Evolutionary conservation across 345 rosid genomes (phyloP).

Genomic region (Salix brachista): DNA sequence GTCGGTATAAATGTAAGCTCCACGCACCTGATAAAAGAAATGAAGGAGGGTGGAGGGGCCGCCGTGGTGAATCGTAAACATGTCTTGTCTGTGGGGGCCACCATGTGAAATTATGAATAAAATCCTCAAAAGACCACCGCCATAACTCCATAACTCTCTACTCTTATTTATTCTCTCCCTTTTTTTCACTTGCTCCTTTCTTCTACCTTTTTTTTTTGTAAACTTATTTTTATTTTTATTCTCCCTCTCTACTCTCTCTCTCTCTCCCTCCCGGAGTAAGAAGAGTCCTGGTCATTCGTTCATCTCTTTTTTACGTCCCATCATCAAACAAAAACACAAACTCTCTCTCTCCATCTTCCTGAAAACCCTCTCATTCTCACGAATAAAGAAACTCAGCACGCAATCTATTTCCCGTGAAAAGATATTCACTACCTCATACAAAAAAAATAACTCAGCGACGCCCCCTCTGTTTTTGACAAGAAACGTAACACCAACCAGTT

Average conservation of each 20-base stretch:
- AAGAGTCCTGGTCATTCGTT: conserved; percentile 1
- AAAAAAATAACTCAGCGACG: not conserved
- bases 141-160: not conserved
- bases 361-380: conserved; percentile 10
- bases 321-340: not conserved
- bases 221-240: not conserved
- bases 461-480: not conserved
- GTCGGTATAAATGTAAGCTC: not conserved
- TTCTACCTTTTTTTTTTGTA: not conserved
- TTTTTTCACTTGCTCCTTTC: not conserved
- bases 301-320: conserved; percentile 20
- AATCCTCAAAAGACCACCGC: not conserved
- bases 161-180: no score
- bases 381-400: conserved; percentile 6
- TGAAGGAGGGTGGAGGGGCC: conserved; percentile 27
- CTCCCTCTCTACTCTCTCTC: not conserved
- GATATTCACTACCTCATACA: not conserved
- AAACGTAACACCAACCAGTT: not conserved
- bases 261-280: not conserved
- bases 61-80: conserved; percentile 23
- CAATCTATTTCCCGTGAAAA: conserved; percentile 5
- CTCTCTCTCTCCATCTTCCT: not conserved
- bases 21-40: conserved; percentile 1
- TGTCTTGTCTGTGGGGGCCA: conserved; percentile 16
- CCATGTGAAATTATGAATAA: conserved; percentile 13